Evolutionary conservation across 129 eudicot genomes (phyloP).

Genomic region (Arctium minus): DNA sequence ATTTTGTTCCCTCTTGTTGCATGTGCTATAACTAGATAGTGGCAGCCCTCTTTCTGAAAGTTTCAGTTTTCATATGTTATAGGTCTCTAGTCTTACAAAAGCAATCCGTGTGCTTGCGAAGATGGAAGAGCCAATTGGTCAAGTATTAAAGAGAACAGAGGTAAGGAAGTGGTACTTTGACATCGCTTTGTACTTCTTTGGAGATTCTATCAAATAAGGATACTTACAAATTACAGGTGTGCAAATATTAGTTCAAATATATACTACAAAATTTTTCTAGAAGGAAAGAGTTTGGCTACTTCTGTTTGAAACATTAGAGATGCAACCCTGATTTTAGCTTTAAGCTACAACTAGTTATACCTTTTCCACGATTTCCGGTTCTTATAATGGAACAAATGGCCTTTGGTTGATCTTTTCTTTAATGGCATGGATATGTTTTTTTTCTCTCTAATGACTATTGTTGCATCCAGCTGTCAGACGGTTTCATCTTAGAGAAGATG

Average conservation of each 20-base stretch:
- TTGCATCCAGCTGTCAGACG: conserved; percentile 78
- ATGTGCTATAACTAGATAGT: background rate
- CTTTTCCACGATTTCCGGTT: background rate
- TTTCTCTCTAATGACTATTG: conserved; percentile 13
- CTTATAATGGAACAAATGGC: background rate
- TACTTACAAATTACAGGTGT: background rate
- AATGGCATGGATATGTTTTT: background rate
- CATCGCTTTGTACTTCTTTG: background rate
- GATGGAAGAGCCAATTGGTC: conserved; percentile 96
- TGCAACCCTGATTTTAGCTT: background rate
- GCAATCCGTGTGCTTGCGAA: conserved; percentile 88
- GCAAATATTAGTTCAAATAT: background rate
- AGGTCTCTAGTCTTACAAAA: conserved; percentile 86
- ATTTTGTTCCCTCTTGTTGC: background rate
- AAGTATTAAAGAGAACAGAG: conserved; percentile 77
- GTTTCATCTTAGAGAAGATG: conserved; percentile 75
- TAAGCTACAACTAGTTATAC: background rate
- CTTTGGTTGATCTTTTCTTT: background rate
- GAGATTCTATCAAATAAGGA: background rate
- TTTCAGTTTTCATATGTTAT: background rate
- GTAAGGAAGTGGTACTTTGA: conserved; percentile 30
- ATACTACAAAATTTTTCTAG: background rate
- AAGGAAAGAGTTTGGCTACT: background rate
- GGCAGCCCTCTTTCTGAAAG: background rate
- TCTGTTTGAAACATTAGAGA: background rate